Percentiles rank a stretch among this genome's conserved stretches.
These are phyloP conservation scores for Spathaspora girioi DNA, from an alignment of 805 yeast genomes.

Conservation along the genomic window DNA sequence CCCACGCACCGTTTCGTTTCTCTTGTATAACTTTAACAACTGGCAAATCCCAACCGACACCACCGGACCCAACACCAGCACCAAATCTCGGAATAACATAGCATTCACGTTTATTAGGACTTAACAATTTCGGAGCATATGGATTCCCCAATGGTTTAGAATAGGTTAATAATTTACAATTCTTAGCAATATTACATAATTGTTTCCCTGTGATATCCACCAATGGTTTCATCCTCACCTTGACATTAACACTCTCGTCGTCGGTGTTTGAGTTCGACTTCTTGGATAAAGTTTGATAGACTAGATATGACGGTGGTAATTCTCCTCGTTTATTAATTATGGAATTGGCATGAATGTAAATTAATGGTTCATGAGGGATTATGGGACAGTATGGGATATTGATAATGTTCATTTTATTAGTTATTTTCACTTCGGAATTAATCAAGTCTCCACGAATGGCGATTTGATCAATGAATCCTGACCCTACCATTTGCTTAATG, in stretches of 20 bases:
- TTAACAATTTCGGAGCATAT: constrained; percentile 69
- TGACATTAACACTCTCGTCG: constrained; percentile 42
- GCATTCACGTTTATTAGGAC: constrained; percentile 71
- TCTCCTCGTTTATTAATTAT: constrained; percentile 57
- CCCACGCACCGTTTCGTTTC: constrained; percentile 70
- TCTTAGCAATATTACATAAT: constrained; percentile 71
- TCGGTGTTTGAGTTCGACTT: constrained; percentile 40
- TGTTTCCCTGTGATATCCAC: constrained; percentile 75
- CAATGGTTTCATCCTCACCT: constrained; percentile 67
- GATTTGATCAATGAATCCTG: constrained; percentile 90
- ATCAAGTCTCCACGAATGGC: constrained; percentile 79
- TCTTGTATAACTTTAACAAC: constrained; percentile 75
- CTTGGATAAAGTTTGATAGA: constrained; percentile 64
- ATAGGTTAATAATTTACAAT: constrained; percentile 69
- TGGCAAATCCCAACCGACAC: constrained; percentile 84
- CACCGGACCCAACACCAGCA: constrained; percentile 77
- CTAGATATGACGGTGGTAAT: constrained; percentile 75
- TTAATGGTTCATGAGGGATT: constrained; percentile 50
- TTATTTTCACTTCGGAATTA: constrained; percentile 56
- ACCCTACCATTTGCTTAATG: constrained; percentile 84
- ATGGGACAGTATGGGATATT: constrained; percentile 66
- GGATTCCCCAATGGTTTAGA: constrained; percentile 93
- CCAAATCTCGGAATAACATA: constrained; percentile 92
- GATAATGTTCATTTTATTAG: constrained; percentile 55
- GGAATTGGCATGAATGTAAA: constrained; percentile 80